Conservation (phyloP, 371 early-diverging fungal genomes). For the Apophysomyces elegans region DNA sequence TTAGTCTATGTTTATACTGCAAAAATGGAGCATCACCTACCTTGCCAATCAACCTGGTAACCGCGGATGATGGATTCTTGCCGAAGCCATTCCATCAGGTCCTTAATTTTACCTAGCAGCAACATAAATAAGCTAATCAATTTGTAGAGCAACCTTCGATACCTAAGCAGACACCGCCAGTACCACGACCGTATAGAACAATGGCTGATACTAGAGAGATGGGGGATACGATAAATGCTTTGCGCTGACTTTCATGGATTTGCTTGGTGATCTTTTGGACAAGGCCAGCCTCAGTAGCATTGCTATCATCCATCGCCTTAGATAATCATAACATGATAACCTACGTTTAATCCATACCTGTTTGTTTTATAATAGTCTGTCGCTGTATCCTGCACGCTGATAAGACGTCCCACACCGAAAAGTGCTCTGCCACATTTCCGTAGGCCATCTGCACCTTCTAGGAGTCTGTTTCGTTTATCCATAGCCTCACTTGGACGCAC, state of each 20-base stretch:
- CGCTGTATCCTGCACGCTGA: conserved; percentile 50
- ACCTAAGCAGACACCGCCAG: conserved; percentile 48
- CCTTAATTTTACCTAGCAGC: conserved; percentile 48
- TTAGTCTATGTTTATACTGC: neutral
- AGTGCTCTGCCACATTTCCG: conserved; percentile 43
- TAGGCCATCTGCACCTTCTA: conserved; percentile 23
- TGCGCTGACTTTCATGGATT: conserved; percentile 43
- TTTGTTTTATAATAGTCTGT: conserved; percentile 26
- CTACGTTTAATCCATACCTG: conserved; percentile 16
- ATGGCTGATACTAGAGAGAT: conserved; percentile 42
- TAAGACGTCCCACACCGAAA: conserved; percentile 46
- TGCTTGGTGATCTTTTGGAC: conserved; percentile 35
- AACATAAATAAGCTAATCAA: neutral
- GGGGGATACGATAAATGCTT: conserved; percentile 45
- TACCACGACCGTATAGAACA: conserved; percentile 51
- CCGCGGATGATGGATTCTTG: conserved; percentile 32
- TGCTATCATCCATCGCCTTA: neutral
- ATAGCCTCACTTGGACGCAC: conserved; percentile 49
- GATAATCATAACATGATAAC: neutral
- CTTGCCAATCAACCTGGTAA: conserved; percentile 47
- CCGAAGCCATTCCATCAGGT: conserved; percentile 48
- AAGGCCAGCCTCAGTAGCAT: conserved; percentile 21
- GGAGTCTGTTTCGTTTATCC: conserved; percentile 39
- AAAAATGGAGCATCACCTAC: conserved; percentile 18
- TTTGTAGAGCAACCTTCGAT: neutral